Evolutionary conservation across 352 stramenopile species (phyloP).

Genomic region (Phytophthora nicotianae): DNA sequence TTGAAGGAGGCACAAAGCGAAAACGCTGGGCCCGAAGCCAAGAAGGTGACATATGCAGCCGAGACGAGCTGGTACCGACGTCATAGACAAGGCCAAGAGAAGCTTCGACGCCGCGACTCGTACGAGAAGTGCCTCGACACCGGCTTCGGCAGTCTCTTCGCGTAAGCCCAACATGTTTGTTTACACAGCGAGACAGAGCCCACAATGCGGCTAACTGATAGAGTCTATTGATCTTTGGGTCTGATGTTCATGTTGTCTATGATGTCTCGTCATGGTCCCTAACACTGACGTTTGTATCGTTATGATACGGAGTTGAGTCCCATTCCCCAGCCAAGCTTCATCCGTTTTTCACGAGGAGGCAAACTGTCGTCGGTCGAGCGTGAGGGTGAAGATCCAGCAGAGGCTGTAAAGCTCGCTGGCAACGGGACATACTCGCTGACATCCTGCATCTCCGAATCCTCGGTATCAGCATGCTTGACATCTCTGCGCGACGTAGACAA

Average conservation of each 20-base stretch:
- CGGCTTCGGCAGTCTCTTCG: slow-evolving; percentile 58
- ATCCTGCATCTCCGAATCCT: slow-evolving; percentile 41
- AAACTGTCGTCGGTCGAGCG: slow-evolving; percentile 18
- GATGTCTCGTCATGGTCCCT: slow-evolving; percentile 5
- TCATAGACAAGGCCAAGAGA: slow-evolving; percentile 75
- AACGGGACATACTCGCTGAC: slow-evolving; percentile 56
- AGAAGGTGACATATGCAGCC: slow-evolving; percentile 47
- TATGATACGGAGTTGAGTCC: slow-evolving; percentile 50
- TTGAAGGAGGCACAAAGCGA: slow-evolving; percentile 32
- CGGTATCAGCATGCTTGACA: slow-evolving; percentile 4
- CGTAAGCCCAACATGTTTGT: slow-evolving; percentile 18
- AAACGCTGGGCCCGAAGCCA: slow-evolving; percentile 7
- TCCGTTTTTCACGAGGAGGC: slow-evolving; percentile 50
- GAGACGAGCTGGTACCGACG: slow-evolving; percentile 86
- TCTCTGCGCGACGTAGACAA: slow-evolving; percentile 29
- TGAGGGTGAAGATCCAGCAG: slow-evolving; percentile 22
- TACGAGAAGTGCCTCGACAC: slow-evolving; percentile 62
- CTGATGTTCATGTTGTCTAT: slow-evolving; percentile 20
- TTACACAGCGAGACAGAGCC: neutral
- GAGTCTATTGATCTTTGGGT: slow-evolving; percentile 39
- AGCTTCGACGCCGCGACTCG: slow-evolving; percentile 55
- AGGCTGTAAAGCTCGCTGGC: slow-evolving; percentile 48
- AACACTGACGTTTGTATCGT: slow-evolving; percentile 8
- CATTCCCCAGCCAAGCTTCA: slow-evolving; percentile 85
- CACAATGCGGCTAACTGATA: slow-evolving; percentile 29